Percentiles rank a stretch among this genome's conserved stretches.
Conservation (phyloP, 257 asterid species). For the Sherardia arvensis region DNA sequence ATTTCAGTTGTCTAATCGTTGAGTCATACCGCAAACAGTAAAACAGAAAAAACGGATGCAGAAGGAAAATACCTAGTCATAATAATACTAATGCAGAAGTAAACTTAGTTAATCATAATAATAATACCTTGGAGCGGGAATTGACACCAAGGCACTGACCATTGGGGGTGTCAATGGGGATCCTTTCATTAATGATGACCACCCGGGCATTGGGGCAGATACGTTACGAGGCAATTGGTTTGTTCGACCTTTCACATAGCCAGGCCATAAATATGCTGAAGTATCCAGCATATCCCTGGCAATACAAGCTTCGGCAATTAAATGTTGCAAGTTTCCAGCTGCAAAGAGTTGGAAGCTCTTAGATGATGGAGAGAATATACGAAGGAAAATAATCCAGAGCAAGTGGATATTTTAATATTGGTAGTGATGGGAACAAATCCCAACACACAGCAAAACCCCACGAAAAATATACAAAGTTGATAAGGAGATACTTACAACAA, state of each 20-base stretch:
- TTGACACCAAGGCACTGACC: constrained; percentile 68
- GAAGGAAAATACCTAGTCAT: too few relatives aligned
- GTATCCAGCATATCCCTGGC: constrained; percentile 90
- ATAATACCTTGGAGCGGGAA: constrained; percentile 91
- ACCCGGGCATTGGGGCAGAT: constrained; percentile 68
- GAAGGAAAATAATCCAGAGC: not conserved
- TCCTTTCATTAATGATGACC: constrained; percentile 88
- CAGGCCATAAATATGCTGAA: constrained; percentile 92
- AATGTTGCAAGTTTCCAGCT: constrained; percentile 87
- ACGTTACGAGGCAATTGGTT: constrained; percentile 69
- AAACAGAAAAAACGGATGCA: constrained; percentile 11
- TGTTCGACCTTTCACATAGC: constrained; percentile 78
- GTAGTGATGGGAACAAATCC: not conserved
- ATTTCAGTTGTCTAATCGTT: constrained; percentile 48
- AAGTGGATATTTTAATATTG: not conserved
- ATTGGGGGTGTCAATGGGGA: constrained; percentile 67
- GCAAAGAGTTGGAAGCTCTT: constrained; percentile 26
- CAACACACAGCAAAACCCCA: not conserved
- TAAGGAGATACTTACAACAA: constrained; percentile 59
- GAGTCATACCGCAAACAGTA: constrained; percentile 3
- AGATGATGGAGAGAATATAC: not conserved
- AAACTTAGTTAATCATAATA: not conserved
- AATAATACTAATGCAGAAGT: too few relatives aligned
- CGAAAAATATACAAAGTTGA: not conserved
- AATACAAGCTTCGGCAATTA: constrained; percentile 94